Evolutionary conservation across 2,329 filamentous ascomycete genomes (phyloP), one percentile per base, ranked within the genome.

Genomic region (Stagonosporopsis vannaccii): DNA sequence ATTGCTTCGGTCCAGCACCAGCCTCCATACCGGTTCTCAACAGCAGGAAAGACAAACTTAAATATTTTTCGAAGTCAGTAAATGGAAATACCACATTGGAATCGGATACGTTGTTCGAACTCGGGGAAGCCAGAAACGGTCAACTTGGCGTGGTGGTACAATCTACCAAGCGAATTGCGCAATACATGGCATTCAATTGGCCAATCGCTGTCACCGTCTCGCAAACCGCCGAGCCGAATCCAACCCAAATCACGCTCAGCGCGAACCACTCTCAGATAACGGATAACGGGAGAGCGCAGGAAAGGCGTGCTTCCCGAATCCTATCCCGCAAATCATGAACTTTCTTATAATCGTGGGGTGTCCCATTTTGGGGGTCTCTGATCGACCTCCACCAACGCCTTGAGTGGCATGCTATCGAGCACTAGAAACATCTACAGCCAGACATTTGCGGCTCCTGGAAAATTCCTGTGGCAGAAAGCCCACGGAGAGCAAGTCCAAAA

Each of bases 131-230:
- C 48, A 43, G 32, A 19, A 4, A 6, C 22, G 25, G 26, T 33
- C 15, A 23, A 25, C 13, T 42, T 22, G 26, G 42, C 36, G 17
- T 19, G 32, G 49, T 54, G 51, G 30, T 54, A 44, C 32, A 42
- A 54, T 54, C 19, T 6, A 46, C 43, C 51, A 44, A 50, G 39
- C 46, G 26, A 56, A 56, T 56, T 45, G 52, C 52, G 52, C 52
- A 40, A 56, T 56, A 32, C 22, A n/a, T 36, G 51, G 43, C 51
- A 30, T 41, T 47, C 20, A 44, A 28, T 35, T n/a, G 22, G 33
- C 52, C 52, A 56, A 56, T 56, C 9, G 22, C 22, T 39, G 11
- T 50, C 47, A 50, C 28, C 46, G 7, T 32, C 28, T 4, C 28
- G 36, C n/a, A n/a, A 35, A 15, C 35, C 28, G 52, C 52, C 52